These are phyloP conservation scores for Boletus subparvulus DNA, from an alignment of 768 basidiomycete species.

Conservation along the genomic window DNA sequence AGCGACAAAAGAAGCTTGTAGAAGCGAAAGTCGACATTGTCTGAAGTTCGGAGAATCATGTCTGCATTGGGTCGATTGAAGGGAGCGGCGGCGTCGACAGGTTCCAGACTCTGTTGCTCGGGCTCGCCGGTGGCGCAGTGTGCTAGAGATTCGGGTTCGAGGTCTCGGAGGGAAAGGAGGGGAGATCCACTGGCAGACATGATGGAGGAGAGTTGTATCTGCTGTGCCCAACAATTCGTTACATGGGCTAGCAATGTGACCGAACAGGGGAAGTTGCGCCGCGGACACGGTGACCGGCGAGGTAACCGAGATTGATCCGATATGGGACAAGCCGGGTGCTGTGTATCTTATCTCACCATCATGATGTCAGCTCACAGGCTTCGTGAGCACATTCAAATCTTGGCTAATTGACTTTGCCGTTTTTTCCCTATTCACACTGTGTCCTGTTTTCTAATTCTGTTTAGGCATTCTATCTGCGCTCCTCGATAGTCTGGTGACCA, in stretches of 20 bases:
- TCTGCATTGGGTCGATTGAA: constrained; percentile 53
- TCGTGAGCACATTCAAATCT: too few species aligned
- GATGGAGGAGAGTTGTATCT: not conserved
- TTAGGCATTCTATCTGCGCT: too few species aligned
- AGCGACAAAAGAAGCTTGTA: constrained; percentile 54
- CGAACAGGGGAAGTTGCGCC: constrained; percentile 3
- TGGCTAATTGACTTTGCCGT: too few species aligned
- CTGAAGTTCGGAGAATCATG: constrained; percentile 55
- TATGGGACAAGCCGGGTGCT: not conserved
- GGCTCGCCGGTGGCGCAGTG: not conserved
- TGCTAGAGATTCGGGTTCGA: constrained; percentile 2
- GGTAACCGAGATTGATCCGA: constrained; percentile 11
- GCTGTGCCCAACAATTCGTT: not conserved
- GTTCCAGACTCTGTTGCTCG: constrained; percentile 7
- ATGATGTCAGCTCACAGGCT: too few species aligned
- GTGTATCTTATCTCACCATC: too few species aligned
- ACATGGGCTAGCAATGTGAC: constrained; percentile 11
- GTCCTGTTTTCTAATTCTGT: too few species aligned
- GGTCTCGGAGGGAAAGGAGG: constrained; percentile 1
- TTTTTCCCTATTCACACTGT: too few species aligned
- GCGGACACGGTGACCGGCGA: constrained; percentile 2
- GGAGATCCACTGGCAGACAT: constrained; percentile 16
- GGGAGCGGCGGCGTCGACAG: constrained; percentile 36
- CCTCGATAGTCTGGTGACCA: too few species aligned
- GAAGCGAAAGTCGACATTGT: constrained; percentile 50